Evolutionary conservation across 768 basidiomycete genomes (phyloP).

Genomic region (Terana coerulea): DNA sequence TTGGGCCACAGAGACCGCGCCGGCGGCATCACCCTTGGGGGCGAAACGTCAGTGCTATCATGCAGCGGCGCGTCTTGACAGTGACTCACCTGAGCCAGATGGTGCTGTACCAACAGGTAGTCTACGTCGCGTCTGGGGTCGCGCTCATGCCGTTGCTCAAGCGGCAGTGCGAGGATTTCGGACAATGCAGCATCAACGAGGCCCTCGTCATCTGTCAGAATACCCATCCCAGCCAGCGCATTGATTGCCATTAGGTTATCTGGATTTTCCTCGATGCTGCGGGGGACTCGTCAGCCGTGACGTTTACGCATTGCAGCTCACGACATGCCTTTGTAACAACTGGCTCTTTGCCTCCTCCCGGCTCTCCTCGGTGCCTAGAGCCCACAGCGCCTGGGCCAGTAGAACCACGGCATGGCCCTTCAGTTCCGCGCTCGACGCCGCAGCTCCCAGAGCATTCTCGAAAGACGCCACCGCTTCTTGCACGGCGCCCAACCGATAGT

Average conservation of each 20-base stretch:
- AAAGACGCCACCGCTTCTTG: conserved; percentile 62
- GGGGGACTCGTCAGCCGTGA: not conserved
- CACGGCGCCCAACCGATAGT: conserved; percentile 60
- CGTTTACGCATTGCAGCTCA: not conserved
- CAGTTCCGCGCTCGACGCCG: conserved; percentile 43
- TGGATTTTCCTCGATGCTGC: conserved; percentile 72
- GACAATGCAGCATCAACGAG: conserved; percentile 84
- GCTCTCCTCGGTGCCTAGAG: conserved; percentile 69
- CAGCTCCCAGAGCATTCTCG: conserved; percentile 60
- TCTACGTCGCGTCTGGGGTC: conserved; percentile 71
- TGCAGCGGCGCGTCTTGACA: not conserved
- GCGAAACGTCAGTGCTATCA: not conserved
- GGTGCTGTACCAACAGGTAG: conserved; percentile 67
- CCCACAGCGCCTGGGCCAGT: conserved; percentile 87
- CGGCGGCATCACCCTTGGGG: conserved; percentile 41
- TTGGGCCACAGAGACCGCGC: conserved; percentile 53
- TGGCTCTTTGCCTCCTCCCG: conserved; percentile 73
- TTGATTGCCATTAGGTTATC: conserved; percentile 82
- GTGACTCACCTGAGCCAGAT: conserved; percentile 62
- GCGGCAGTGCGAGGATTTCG: conserved; percentile 68
- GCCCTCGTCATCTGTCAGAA: conserved; percentile 71
- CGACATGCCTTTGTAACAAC: conserved; percentile 74
- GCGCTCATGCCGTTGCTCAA: conserved; percentile 58
- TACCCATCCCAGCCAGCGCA: conserved; percentile 85
- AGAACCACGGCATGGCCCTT: conserved; percentile 70